Percentiles rank a stretch among this genome's conserved stretches.
Conservation (phyloP, 192 early-diverging fungal genomes). For the Coemansia umbellata region DNA sequence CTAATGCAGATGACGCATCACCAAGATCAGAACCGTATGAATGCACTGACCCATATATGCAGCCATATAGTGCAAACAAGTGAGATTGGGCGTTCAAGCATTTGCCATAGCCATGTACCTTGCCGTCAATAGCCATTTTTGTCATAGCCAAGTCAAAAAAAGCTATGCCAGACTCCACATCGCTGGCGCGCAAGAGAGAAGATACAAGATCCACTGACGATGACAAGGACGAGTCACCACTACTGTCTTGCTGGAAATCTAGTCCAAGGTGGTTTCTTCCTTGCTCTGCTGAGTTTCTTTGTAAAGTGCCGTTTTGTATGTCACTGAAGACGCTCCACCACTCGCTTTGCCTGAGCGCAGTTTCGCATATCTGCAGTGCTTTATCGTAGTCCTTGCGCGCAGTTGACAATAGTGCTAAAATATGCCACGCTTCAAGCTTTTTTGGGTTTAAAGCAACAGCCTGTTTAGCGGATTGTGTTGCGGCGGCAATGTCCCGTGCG, state of each 20-base stretch:
- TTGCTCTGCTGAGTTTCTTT: neutral
- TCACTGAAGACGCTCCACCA: constrained; percentile 39
- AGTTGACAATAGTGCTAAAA: constrained; percentile 64
- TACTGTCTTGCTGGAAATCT: constrained; percentile 2
- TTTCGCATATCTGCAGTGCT: constrained; percentile 62
- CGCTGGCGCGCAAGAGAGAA: neutral
- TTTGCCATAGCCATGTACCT: constrained; percentile 51
- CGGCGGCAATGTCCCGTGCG: constrained; percentile 56
- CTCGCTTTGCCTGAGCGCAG: constrained; percentile 59
- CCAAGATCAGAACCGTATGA: constrained; percentile 11
- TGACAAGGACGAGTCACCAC: constrained; percentile 13
- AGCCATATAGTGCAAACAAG: constrained; percentile 62
- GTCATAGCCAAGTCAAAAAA: constrained; percentile 64
- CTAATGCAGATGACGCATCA: constrained; percentile 21
- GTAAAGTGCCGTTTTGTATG: constrained; percentile 2
- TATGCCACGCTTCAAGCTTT: constrained; percentile 70
- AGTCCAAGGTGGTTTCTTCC: constrained; percentile 8
- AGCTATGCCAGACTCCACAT: constrained; percentile 54
- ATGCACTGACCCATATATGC: constrained; percentile 33
- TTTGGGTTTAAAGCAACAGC: constrained; percentile 52
- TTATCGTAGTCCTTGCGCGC: constrained; percentile 62
- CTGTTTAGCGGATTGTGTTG: constrained; percentile 53
- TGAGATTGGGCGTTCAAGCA: constrained; percentile 54
- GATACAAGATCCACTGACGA: neutral
- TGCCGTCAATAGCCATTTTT: constrained; percentile 53